A percentile compares a stretch with the other conserved stretches of the same genome.
Conservation (phyloP, 2,329 filamentous ascomycete species). For the Colletotrichum abscissum region DNA sequence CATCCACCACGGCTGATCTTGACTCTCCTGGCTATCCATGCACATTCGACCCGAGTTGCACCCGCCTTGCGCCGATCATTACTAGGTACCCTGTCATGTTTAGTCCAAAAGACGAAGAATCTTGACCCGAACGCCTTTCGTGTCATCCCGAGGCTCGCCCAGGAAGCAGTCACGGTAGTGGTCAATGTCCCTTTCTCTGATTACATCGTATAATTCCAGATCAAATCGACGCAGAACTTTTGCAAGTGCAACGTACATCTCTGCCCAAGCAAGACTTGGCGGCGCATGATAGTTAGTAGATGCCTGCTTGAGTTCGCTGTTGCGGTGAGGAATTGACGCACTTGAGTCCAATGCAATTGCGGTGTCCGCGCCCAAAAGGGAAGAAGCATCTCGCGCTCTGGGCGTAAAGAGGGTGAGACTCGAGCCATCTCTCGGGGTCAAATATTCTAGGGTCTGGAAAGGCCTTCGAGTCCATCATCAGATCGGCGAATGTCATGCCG, state of each 20-base stretch:
- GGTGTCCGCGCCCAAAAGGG: background rate
- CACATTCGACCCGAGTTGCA: background rate
- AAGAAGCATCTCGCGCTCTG: background rate
- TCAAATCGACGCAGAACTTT: conserved; percentile 27
- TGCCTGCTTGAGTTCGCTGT: background rate
- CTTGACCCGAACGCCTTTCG: conserved; percentile 32
- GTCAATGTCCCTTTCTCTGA: conserved; percentile 5
- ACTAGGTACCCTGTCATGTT: background rate
- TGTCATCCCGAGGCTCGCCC: conserved; percentile 5
- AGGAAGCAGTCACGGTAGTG: conserved; percentile 23
- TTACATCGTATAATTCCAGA: conserved; percentile 40
- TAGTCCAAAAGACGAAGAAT: conserved; percentile 40
- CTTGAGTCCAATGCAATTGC: background rate
- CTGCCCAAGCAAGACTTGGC: background rate
- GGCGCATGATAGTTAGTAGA: background rate
- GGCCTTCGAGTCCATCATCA: background rate
- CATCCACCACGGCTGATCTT: background rate
- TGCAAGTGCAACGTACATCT: conserved; percentile 16
- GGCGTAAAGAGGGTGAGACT: background rate
- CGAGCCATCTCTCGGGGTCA: background rate
- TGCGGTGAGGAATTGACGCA: background rate
- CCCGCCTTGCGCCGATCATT: background rate
- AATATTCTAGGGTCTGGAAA: background rate
- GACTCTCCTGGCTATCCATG: background rate
- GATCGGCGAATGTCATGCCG: background rate